phyloP scores from a whole-genome alignment of 1,284 basidiomycete genomes.

The Filobasidium uniguttulatum region DNA sequence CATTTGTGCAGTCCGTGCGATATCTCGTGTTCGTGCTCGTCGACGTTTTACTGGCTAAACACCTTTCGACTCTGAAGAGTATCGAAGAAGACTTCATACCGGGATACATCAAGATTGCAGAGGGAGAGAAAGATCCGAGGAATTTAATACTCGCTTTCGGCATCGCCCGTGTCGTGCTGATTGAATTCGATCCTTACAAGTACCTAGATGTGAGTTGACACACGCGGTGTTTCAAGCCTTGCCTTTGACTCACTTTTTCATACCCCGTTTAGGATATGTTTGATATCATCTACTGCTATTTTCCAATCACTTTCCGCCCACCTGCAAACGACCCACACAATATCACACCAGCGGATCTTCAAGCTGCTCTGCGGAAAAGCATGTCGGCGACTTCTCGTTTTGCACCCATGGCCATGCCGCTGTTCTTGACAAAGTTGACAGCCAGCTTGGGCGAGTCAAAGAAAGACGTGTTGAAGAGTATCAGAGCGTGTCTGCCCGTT shows the following conservation, averaged over 20 bases:
- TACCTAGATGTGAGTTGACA: conserved; percentile 53
- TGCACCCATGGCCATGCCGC: conserved; percentile 67
- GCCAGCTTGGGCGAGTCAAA: conserved; percentile 73
- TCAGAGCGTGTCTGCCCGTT: conserved; percentile 60
- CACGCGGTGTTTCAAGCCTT: not conserved
- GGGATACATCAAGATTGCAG: conserved; percentile 64
- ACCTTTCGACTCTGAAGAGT: conserved; percentile 51
- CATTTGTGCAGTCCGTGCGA: conserved; percentile 66
- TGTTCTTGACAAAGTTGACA: conserved; percentile 84
- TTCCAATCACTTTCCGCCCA: conserved; percentile 92
- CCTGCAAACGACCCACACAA: conserved; percentile 90
- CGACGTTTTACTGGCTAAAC: conserved; percentile 60
- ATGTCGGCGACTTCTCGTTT: conserved; percentile 69
- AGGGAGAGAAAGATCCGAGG: conserved; percentile 94
- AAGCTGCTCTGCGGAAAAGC: conserved; percentile 53
- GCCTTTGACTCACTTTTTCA: not conserved
- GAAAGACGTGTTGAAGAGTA: conserved; percentile 67
- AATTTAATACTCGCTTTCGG: conserved; percentile 85
- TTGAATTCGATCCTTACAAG: conserved; percentile 68
- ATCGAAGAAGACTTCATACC: conserved; percentile 58
- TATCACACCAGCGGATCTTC: conserved; percentile 79
- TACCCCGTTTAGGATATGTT: conserved; percentile 57
- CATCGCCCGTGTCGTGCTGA: conserved; percentile 66
- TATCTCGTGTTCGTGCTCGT: conserved; percentile 70
- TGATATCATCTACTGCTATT: conserved; percentile 95